Base-by-base conservation (phyloP, 306 rosid genomes). In the Cicer yamashitae region DNA sequence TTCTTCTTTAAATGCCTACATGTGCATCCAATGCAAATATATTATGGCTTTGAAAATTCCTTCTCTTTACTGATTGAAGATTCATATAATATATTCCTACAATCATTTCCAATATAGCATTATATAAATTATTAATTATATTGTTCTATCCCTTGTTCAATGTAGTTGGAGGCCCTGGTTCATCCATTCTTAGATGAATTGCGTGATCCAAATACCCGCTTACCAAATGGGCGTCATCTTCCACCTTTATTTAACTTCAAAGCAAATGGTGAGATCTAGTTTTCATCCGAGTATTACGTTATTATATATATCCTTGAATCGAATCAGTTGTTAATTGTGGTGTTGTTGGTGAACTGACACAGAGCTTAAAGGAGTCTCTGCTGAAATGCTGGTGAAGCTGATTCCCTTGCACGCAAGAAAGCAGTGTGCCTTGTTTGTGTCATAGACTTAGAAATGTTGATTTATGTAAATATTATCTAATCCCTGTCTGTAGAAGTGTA, bases 161-260 rank as follows among this genome's bases (percentile, higher is more conserved):
- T 78, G 71, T 84, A 92, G 97, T 76, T 92, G 87, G 97, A 92
- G 83, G 94, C 94, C 53, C 51, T 92, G 74, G 77, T 84, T 74
- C 97, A 92, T 84, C 89, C 97, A 2, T 92, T 92, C 81, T 92
- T 90, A 13, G 91, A 87, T 39, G 97, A 92, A 79, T 86, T 92
- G 20, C 97, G 96, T 10, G 96, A 92, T 71, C 90, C 92, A 17
- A 86, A 83, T 20, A 84, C 92, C 74, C 92, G 91, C 70, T 50
- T 92, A 44, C 97, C 96, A 44, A 90, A 90, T 58, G 96, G 96
- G 75, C 96, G 97, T 12, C 71, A 82, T 69, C 92, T 90, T 66
- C 97, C 97, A 17, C 96, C 97, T 2, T 68, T 92, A 37, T 90
- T 92, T 61, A 87, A 92, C 87, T 92, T 92, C 66, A 88, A 92